Evolutionary conservation across 2,329 filamentous ascomycete genomes (phyloP).

Genomic region (Cercospora sp.): DNA sequence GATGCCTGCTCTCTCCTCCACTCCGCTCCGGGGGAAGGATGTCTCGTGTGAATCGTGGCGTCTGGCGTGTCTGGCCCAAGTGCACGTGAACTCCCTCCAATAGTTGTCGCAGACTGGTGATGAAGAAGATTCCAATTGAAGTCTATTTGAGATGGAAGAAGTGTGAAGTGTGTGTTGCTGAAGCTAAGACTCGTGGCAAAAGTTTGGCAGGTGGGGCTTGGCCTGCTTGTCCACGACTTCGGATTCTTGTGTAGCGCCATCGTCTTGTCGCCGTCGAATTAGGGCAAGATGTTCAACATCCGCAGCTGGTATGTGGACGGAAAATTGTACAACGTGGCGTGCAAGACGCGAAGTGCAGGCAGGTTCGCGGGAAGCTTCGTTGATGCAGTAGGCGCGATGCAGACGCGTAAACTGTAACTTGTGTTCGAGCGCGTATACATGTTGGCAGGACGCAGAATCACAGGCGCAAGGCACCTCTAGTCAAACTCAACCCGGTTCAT

Average conservation of each 20-base stretch:
- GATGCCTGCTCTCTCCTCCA: background rate
- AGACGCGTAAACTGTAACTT: background rate
- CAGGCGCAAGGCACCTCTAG: background rate
- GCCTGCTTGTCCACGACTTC: background rate
- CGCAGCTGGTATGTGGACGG: background rate
- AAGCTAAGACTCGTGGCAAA: background rate
- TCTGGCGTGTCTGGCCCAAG: background rate
- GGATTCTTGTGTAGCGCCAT: background rate
- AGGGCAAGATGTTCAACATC: background rate
- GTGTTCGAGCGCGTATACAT: background rate
- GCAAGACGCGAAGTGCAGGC: background rate
- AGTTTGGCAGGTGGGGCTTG: background rate
- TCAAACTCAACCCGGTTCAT: no score
- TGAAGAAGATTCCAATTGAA: background rate
- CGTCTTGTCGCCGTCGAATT: background rate
- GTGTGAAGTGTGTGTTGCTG: background rate
- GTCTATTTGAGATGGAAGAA: background rate
- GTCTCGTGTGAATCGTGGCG: background rate
- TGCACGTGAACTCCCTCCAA: background rate
- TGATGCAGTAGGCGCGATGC: background rate
- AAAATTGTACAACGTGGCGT: background rate
- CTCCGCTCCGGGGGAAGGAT: background rate
- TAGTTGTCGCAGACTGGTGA: background rate
- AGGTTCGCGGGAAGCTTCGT: background rate
- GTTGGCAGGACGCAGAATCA: background rate